Conservation (phyloP, 352 stramenopile genomes). For the Phytopythium kandeliae region DNA sequence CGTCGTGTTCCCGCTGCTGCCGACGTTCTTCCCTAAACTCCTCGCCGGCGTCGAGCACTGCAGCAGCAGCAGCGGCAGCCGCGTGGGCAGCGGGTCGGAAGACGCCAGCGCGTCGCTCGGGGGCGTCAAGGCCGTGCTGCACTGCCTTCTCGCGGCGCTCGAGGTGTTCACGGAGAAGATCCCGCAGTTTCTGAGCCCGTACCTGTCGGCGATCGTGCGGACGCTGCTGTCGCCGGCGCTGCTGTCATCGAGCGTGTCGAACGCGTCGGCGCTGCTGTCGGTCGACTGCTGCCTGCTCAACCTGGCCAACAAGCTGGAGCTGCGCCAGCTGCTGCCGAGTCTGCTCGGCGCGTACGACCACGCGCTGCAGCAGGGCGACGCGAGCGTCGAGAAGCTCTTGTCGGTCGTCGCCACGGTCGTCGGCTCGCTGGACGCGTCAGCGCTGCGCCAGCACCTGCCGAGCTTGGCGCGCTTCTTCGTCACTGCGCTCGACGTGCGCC, state of each 20-base stretch:
- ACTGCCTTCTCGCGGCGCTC: slow-evolving; percentile 67
- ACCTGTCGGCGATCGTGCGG: slow-evolving; percentile 59
- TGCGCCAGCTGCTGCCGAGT: slow-evolving; percentile 67
- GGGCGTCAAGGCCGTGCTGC: slow-evolving; percentile 40
- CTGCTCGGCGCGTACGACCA: slow-evolving; percentile 68
- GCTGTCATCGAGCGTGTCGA: slow-evolving; percentile 20
- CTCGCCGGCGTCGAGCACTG: slow-evolving; percentile 58
- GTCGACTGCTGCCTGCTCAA: slow-evolving; percentile 64
- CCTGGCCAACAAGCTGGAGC: slow-evolving; percentile 62
- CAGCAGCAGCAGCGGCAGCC: slow-evolving; percentile 5
- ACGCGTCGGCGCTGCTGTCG: slow-evolving; percentile 38
- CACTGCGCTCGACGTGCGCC: slow-evolving; percentile 63
- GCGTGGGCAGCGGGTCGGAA: too few species aligned
- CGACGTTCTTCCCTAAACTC: slow-evolving; percentile 80
- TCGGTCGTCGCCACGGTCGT: slow-evolving; percentile 68
- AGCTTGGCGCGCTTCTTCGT: slow-evolving; percentile 83
- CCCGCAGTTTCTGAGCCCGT: slow-evolving; percentile 73
- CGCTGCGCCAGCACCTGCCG: slow-evolving; percentile 62
- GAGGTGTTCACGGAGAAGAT: slow-evolving; percentile 84
- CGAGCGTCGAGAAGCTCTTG: slow-evolving; percentile 60
- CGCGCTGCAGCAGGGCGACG: slow-evolving; percentile 41
- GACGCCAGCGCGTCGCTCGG: too few species aligned
- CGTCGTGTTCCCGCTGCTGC: slow-evolving; percentile 73
- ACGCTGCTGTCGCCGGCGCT: slow-evolving; percentile 51
- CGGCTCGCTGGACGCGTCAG: slow-evolving; percentile 31